These are phyloP conservation scores for Neobulgaria alba DNA, from an alignment of 2,329 filamentous ascomycete species.

Conservation along the genomic window DNA sequence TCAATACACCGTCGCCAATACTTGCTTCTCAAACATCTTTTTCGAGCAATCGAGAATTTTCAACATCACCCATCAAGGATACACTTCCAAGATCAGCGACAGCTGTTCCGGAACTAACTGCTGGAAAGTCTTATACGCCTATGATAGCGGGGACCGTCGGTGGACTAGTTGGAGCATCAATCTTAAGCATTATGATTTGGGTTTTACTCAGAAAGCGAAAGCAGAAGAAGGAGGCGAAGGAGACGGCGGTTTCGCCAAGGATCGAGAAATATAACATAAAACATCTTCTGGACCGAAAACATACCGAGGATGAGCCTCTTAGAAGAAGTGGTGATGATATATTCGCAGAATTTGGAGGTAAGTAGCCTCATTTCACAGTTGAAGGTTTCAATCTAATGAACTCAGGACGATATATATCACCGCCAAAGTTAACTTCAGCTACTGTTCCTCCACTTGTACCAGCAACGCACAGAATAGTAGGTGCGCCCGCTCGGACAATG, in stretches of 20 bases:
- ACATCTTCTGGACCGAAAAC: neutral
- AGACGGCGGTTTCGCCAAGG: neutral
- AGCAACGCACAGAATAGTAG: neutral
- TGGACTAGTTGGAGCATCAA: neutral
- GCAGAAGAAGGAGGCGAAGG: slow-evolving; percentile 1
- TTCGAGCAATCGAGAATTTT: neutral
- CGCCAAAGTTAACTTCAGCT: neutral
- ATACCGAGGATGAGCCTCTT: neutral
- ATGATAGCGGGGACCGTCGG: neutral
- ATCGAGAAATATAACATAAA: neutral
- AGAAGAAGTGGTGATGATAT: slow-evolving; percentile 13
- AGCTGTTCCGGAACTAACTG: neutral
- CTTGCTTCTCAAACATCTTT: neutral
- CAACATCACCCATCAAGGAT: neutral
- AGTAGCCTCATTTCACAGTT: neutral
- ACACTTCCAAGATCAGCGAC: neutral
- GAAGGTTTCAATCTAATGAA: slow-evolving; percentile 2
- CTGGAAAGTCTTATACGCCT: neutral
- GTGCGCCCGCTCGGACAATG: neutral
- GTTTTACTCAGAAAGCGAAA: neutral
- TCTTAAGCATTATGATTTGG: neutral
- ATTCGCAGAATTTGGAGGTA: slow-evolving; percentile 40
- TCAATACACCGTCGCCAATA: neutral
- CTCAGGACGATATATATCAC: slow-evolving; percentile 8
- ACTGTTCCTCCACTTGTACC: neutral